Percentiles rank a stretch among this genome's conserved stretches.
phyloP scores from a whole-genome alignment of 2,329 filamentous ascomycete species.

The Trichoderma hamatum region DNA sequence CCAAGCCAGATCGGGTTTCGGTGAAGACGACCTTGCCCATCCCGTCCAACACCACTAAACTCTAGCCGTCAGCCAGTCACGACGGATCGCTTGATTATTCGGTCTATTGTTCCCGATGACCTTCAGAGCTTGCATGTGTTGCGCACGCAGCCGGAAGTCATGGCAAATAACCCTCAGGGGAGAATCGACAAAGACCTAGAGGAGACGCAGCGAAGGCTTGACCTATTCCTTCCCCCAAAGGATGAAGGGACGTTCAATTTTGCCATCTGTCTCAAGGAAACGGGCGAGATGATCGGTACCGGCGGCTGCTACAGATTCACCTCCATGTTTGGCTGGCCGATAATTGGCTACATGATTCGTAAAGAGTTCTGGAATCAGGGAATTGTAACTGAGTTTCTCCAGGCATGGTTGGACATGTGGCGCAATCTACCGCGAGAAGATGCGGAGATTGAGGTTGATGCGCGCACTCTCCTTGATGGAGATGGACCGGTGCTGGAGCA shows the following conservation, averaged over 20 bases:
- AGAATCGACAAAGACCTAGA: neutral
- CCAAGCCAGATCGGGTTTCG: neutral
- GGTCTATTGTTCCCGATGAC: neutral
- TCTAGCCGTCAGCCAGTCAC: neutral
- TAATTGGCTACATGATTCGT: slow-evolving; percentile 59
- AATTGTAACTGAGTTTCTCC: slow-evolving; percentile 58
- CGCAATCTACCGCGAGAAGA: slow-evolving; percentile 51
- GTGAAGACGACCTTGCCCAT: neutral
- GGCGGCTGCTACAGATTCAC: neutral
- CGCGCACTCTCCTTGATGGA: slow-evolving; percentile 32
- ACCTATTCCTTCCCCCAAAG: neutral
- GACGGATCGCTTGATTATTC: neutral
- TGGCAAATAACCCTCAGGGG: neutral
- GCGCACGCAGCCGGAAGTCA: slow-evolving; percentile 3
- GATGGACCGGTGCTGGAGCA: neutral
- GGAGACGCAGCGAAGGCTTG: neutral
- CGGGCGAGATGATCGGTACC: slow-evolving; percentile 4
- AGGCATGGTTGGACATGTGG: slow-evolving; percentile 50
- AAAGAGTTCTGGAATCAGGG: slow-evolving; percentile 57
- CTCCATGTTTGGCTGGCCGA: slow-evolving; percentile 53
- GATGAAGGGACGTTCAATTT: neutral
- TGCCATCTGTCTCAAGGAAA: slow-evolving; percentile 1
- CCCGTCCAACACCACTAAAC: slow-evolving; percentile 1
- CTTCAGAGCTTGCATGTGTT: neutral
- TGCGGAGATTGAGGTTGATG: slow-evolving; percentile 46